phyloP scores from a whole-genome alignment of 2,329 filamentous ascomycete genomes.

The Cadophora sp. region DNA sequence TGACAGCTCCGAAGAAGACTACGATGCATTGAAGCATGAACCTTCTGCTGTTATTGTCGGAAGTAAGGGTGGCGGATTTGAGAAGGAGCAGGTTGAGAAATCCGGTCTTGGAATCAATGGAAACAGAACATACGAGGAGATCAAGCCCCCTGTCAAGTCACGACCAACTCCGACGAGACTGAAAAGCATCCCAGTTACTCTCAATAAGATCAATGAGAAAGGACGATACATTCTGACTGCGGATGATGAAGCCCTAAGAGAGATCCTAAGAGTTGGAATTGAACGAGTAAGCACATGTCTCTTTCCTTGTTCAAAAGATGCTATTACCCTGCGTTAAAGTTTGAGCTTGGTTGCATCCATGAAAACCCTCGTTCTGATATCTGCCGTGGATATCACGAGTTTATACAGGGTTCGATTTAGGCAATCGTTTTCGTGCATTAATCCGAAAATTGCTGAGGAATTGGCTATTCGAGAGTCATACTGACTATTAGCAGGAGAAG shows the following conservation, averaged over 20 bases:
- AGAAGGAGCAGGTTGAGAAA: slow-evolving; percentile 29
- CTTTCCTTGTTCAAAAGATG: not conserved
- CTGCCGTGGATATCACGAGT: not conserved
- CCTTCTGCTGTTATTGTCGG: slow-evolving; percentile 40
- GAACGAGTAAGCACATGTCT: slow-evolving; percentile 34
- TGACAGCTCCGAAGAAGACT: slow-evolving; percentile 43
- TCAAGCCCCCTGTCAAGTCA: slow-evolving; percentile 25
- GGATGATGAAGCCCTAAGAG: slow-evolving; percentile 37
- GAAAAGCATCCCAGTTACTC: slow-evolving; percentile 41
- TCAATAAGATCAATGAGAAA: slow-evolving; percentile 40
- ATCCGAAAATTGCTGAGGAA: too few relatives aligned
- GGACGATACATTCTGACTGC: slow-evolving; percentile 41
- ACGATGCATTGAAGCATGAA: slow-evolving; percentile 41
- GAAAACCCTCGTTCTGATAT: not conserved
- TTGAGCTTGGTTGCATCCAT: not conserved
- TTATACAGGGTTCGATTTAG: not conserved
- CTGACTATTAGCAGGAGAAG: slow-evolving; percentile 32
- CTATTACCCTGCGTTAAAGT: not conserved
- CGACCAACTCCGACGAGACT: slow-evolving; percentile 28
- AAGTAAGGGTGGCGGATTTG: slow-evolving; percentile 45
- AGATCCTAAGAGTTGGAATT: slow-evolving; percentile 38
- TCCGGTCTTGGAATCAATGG: slow-evolving; percentile 15
- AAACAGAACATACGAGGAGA: slow-evolving; percentile 33
- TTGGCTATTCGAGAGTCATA: not conserved
- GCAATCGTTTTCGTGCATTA: not conserved